A percentile compares a stretch with the other conserved stretches of the same genome.
Conservation (phyloP, 495 filamentous ascomycete genomes). For the Trichoderma virens region DNA sequence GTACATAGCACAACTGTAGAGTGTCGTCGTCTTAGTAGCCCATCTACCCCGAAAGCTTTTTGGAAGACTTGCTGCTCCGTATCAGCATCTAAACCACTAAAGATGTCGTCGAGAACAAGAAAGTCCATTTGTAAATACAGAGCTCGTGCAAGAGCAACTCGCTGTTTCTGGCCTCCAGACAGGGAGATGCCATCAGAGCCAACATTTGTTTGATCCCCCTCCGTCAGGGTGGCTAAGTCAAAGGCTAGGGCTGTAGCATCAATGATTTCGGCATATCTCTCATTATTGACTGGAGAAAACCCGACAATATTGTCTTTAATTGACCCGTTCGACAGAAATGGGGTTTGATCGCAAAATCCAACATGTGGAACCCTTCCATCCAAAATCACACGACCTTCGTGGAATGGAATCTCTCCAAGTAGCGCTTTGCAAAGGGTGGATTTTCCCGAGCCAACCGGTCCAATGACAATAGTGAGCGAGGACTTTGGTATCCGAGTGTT, state of each 20-base stretch:
- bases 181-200: slow-evolving; percentile 57
- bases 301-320: slow-evolving; percentile 49
- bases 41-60: slow-evolving; percentile 43
- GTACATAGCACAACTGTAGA: slow-evolving; percentile 45
- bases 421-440: slow-evolving; percentile 40
- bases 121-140: slow-evolving; percentile 16
- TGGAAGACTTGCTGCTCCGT: slow-evolving; percentile 53
- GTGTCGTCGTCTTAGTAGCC: slow-evolving; percentile 40
- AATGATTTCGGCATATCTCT: slow-evolving; percentile 54
- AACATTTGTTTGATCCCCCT: slow-evolving; percentile 48
- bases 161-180: slow-evolving; percentile 58
- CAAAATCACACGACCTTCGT: slow-evolving; percentile 19
- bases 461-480: slow-evolving; percentile 33
- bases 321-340: slow-evolving; percentile 51
- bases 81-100: slow-evolving; percentile 49
- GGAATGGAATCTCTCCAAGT: slow-evolving; percentile 38
- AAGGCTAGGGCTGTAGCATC: slow-evolving; percentile 50
- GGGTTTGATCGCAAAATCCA: slow-evolving; percentile 33
- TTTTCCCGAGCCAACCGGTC: slow-evolving; percentile 43
- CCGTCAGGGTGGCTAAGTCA: slow-evolving; percentile 46
- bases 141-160: slow-evolving; percentile 31
- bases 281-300: slow-evolving; percentile 43
- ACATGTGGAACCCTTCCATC: slow-evolving; percentile 5
- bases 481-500: slow-evolving; percentile 25
- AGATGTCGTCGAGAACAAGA: slow-evolving; percentile 19